Conservation (phyloP, 192 early-diverging fungal species). For the Entomortierella parvispora region DNA sequence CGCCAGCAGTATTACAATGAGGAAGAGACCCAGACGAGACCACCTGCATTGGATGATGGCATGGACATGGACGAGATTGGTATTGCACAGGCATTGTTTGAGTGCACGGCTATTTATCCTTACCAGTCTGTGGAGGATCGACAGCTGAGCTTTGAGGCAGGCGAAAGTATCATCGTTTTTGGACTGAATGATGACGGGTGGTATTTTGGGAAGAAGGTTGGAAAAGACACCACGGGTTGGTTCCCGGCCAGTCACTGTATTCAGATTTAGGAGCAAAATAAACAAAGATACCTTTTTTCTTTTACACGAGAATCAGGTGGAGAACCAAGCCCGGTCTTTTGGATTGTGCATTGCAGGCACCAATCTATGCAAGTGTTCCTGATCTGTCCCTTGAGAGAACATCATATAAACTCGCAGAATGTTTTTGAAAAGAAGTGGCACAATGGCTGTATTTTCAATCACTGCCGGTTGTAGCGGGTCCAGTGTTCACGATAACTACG, state of each 20-base stretch:
- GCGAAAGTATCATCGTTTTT: conserved; percentile 50
- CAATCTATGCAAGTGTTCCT: too few relatives aligned
- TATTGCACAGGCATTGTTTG: conserved; percentile 46
- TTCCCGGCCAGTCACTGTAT: conserved; percentile 47
- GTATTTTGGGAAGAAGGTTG: conserved; percentile 54
- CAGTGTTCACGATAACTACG: too few relatives aligned
- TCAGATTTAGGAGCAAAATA: conserved; percentile 13
- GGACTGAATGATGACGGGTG: conserved; percentile 49
- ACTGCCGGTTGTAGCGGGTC: too few relatives aligned
- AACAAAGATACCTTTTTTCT: too few relatives aligned
- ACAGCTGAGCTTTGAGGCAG: conserved; percentile 48
- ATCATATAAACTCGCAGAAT: too few relatives aligned
- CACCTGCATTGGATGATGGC: conserved; percentile 35
- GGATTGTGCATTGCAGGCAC: too few relatives aligned
- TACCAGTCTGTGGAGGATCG: conserved; percentile 39
- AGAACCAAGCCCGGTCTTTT: too few relatives aligned
- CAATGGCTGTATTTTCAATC: too few relatives aligned
- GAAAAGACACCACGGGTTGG: conserved; percentile 37
- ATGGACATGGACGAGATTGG: conserved; percentile 49
- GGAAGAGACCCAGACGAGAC: conserved; percentile 26
- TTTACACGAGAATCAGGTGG: too few relatives aligned
- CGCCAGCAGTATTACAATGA: conserved; percentile 6
- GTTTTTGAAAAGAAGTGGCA: too few relatives aligned
- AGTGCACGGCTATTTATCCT: conserved; percentile 43
- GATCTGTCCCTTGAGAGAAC: too few relatives aligned